Percentiles rank a stretch among this genome's conserved stretches.
Conservation (phyloP, 2,329 filamentous ascomycete genomes). For the Penicillium sp. region DNA sequence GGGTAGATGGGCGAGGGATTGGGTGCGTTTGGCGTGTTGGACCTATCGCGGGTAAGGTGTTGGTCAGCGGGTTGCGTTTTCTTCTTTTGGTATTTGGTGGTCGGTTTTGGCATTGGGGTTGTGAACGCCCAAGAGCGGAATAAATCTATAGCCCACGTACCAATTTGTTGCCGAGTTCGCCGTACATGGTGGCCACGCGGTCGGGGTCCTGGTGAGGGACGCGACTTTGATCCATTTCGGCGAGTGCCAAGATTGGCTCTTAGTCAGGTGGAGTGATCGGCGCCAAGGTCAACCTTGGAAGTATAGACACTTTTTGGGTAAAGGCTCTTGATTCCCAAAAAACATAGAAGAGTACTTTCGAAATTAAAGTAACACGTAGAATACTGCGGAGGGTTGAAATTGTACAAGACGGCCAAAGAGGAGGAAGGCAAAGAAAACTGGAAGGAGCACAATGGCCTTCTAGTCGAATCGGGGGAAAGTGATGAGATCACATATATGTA, state of each 20-base stretch:
- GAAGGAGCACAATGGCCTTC: not conserved
- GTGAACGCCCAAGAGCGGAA: not conserved
- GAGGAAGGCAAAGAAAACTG: not conserved
- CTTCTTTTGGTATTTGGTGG: not conserved
- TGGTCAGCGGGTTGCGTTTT: not conserved
- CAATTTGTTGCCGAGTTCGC: constrained; percentile 81
- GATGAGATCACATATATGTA: no score
- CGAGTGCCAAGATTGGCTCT: constrained; percentile 21
- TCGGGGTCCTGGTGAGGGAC: constrained; percentile 18
- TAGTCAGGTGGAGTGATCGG: constrained; percentile 23
- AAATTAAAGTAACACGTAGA: not conserved
- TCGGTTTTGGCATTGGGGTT: not conserved
- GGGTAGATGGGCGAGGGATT: constrained; percentile 79
- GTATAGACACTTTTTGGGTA: not conserved
- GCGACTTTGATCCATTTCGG: constrained; percentile 22
- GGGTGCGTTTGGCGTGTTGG: constrained; percentile 91
- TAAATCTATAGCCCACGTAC: constrained; percentile 46
- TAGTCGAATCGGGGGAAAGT: not conserved
- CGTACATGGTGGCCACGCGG: constrained; percentile 64
- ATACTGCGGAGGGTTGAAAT: not conserved
- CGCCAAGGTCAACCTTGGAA: not conserved
- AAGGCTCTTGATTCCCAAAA: not conserved
- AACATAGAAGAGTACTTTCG: not conserved
- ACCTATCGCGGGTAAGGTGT: constrained; percentile 55
- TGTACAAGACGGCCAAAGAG: not conserved